phyloP scores from a whole-genome alignment of 352 stramenopile species.

The Globisporangium orthogonon region DNA sequence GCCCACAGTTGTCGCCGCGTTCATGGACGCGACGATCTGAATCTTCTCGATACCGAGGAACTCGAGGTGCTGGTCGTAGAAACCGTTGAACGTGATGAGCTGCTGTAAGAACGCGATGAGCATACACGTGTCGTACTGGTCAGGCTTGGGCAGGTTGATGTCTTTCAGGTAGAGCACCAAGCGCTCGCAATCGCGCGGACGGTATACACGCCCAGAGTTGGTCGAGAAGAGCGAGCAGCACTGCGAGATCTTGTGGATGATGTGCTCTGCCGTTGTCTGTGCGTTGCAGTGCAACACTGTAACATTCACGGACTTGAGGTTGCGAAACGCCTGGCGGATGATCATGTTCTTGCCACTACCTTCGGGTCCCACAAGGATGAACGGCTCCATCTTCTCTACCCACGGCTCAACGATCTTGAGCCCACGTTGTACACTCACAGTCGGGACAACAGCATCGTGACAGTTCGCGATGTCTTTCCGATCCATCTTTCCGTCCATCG shows the following conservation, averaged over 20 bases:
- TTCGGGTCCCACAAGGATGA: conserved; percentile 93
- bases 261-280: conserved; percentile 90
- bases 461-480: conserved; percentile 32
- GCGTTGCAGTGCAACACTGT: conserved; percentile 93
- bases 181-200: conserved; percentile 87
- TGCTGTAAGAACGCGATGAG: conserved; percentile 96
- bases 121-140: conserved; percentile 95
- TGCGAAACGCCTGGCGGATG: conserved; percentile 87
- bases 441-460: conserved; percentile 60
- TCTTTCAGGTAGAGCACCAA: conserved; percentile 96
- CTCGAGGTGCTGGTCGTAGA: conserved; percentile 93
- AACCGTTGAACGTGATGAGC: conserved; percentile 93
- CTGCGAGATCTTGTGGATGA: conserved; percentile 94
- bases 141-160: conserved; percentile 93
- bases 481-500: conserved; percentile 63
- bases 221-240: conserved; percentile 92
- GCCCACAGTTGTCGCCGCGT: conserved; percentile 89
- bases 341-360: conserved; percentile 94
- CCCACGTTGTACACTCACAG: conserved; percentile 79
- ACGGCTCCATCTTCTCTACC: conserved; percentile 91
- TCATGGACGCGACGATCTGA: conserved; percentile 94
- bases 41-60: conserved; percentile 93
- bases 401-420: conserved; percentile 88
- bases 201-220: conserved; percentile 87
- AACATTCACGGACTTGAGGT: conserved; percentile 65